A percentile compares a stretch with the other conserved stretches of the same genome.
phyloP scores from a whole-genome alignment of 2,329 filamentous ascomycete species.

The Biscogniauxia mediterranea region DNA sequence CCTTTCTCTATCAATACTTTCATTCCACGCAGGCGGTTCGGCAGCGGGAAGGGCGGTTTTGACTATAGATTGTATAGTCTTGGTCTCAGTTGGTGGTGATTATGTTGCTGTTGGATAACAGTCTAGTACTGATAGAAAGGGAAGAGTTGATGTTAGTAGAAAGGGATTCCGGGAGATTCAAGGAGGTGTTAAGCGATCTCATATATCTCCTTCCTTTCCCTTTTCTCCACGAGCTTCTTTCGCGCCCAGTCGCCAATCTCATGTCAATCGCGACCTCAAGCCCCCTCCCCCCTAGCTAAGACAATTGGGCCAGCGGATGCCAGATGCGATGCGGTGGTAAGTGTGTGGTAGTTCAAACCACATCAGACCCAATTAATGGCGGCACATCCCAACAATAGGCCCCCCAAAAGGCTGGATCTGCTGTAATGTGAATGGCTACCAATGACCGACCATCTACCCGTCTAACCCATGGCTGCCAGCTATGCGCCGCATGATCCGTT shows the following conservation, averaged over 20 bases:
- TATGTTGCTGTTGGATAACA: conserved; percentile 1
- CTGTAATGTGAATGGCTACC: conserved; percentile 27
- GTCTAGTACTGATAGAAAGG: conserved; percentile 6
- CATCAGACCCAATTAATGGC: conserved; percentile 4
- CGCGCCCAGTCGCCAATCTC: conserved; percentile 1
- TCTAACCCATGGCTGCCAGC: conserved; percentile 23
- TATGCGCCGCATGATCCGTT: conserved; percentile 30
- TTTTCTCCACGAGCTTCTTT: conserved; percentile 13
- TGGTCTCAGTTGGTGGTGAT: conserved; percentile 4
- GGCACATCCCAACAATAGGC: conserved; percentile 21
- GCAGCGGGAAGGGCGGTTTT: conserved; percentile 9
- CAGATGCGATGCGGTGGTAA: conserved; percentile 7
- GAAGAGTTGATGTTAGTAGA: conserved; percentile 7
- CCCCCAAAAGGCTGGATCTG: conserved; percentile 26
- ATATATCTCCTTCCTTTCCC: conserved; percentile 24
- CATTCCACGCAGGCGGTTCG: conserved; percentile 24
- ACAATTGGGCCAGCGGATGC: conserved; percentile 15
- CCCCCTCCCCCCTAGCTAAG: conserved; percentile 16
- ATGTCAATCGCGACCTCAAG: conserved; percentile 11
- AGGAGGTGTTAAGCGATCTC: conserved; percentile 17
- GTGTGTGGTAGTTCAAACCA: conserved; percentile 1
- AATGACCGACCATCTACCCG: conserved; percentile 22
- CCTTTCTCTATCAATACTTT: conserved; percentile 3
- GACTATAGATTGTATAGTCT: conserved; percentile 3
- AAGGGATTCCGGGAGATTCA: conserved; percentile 19